These are phyloP conservation scores for Podochytrium sp. DNA, from an alignment of 192 early-diverging fungal genomes.

Conservation along the genomic window DNA sequence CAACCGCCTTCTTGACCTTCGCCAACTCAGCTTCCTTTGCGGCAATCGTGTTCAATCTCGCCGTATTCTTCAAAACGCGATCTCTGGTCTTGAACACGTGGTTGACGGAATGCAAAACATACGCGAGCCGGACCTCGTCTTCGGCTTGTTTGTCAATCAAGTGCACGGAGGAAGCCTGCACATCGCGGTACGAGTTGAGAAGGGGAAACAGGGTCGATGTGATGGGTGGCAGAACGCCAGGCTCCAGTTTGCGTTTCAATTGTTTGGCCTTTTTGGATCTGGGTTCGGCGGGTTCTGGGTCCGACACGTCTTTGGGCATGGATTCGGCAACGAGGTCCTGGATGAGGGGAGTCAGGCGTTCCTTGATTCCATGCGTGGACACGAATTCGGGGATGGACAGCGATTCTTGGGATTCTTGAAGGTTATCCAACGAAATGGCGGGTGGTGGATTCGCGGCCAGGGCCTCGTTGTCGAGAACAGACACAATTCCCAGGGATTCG, in stretches of 20 bases:
- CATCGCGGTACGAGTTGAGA: background rate
- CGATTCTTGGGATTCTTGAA: background rate
- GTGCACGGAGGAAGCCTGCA: background rate
- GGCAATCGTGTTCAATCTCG: constrained; percentile 38
- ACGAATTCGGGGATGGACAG: background rate
- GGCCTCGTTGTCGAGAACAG: too few relatives aligned
- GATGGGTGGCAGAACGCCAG: background rate
- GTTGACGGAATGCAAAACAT: constrained; percentile 87
- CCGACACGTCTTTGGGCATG: background rate
- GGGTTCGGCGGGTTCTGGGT: background rate
- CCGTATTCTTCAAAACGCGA: constrained; percentile 79
- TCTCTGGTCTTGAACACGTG: constrained; percentile 86
- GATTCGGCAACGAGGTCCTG: background rate
- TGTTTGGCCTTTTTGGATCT: background rate
- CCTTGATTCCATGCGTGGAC: background rate
- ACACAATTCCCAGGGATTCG: background rate
- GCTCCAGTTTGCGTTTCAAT: background rate
- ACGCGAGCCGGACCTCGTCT: constrained; percentile 41
- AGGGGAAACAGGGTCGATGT: background rate
- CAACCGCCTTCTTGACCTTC: background rate
- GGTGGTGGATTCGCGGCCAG: too few relatives aligned
- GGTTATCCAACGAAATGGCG: too few relatives aligned
- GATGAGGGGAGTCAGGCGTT: background rate
- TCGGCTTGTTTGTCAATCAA: background rate
- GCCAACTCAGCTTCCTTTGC: background rate